phyloP scores from a whole-genome alignment of 495 filamentous ascomycete genomes.

The Penicillium verhagenii region DNA sequence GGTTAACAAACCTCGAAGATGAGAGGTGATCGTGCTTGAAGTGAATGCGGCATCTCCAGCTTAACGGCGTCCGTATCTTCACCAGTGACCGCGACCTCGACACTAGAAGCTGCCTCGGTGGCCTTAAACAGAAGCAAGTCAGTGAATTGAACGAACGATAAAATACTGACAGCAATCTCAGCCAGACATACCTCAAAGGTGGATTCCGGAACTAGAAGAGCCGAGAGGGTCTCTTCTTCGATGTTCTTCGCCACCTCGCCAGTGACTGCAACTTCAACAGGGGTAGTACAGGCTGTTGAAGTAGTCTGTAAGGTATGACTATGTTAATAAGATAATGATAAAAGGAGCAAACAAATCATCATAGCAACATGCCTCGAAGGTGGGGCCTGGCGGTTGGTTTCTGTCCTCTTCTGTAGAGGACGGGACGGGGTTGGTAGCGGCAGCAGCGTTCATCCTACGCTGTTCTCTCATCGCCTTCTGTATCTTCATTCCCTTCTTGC shows the following conservation, averaged over 20 bases:
- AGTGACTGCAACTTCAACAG: neutral
- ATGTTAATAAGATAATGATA: neutral
- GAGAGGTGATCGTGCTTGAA: neutral
- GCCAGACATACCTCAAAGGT: neutral
- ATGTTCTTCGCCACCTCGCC: neutral
- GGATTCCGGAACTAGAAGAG: neutral
- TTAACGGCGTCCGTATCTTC: neutral
- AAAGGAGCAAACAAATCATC: neutral
- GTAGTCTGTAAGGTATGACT: neutral
- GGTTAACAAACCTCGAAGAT: neutral
- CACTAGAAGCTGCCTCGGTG: neutral
- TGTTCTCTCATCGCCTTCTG: conserved; percentile 7
- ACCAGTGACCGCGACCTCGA: neutral
- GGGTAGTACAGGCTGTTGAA: neutral
- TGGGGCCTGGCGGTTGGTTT: neutral
- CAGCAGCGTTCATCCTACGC: neutral
- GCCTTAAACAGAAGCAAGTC: neutral
- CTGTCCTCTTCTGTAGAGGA: neutral
- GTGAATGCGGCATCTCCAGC: neutral
- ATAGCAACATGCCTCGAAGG: neutral
- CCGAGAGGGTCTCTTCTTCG: neutral
- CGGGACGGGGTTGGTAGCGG: neutral
- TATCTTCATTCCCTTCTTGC: conserved; percentile 10
- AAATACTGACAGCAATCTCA: neutral
- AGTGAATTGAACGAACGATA: neutral